These are phyloP conservation scores for Podila epigama DNA, from an alignment of 192 early-diverging fungal genomes.

Conservation along the genomic window DNA sequence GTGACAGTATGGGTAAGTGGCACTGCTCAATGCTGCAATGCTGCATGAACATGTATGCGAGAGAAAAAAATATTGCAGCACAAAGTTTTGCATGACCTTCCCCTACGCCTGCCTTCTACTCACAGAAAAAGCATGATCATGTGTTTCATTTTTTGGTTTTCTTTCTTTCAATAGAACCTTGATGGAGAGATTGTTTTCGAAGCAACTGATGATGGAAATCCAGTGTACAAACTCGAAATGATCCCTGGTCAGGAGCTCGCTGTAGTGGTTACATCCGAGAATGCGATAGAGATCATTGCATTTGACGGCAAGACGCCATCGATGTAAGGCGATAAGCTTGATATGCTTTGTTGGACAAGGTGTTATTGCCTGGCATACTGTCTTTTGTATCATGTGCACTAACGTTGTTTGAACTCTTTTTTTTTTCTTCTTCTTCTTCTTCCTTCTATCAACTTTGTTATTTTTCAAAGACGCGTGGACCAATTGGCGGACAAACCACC, in stretches of 20 bases:
- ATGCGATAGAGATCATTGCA: slow-evolving; percentile 6
- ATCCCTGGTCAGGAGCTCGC: slow-evolving; percentile 25
- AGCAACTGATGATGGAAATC: not conserved
- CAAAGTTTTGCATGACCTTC: too few relatives aligned
- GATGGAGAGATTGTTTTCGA: slow-evolving; percentile 20
- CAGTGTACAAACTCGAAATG: slow-evolving; percentile 9
- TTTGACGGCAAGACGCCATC: slow-evolving; percentile 11
- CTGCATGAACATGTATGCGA: too few relatives aligned
- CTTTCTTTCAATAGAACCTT: slow-evolving; percentile 13
- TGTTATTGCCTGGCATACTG: too few relatives aligned
- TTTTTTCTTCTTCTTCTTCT: not conserved
- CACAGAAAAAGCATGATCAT: too few relatives aligned
- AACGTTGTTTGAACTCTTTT: not conserved
- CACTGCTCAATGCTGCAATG: too few relatives aligned
- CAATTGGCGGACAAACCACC: slow-evolving; percentile 3
- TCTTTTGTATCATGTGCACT: too few relatives aligned
- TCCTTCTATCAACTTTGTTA: not conserved
- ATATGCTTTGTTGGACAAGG: not conserved
- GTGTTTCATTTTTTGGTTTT: not conserved
- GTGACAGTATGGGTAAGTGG: slow-evolving; percentile 27
- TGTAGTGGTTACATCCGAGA: not conserved
- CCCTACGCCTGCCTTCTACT: too few relatives aligned
- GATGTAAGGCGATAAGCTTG: slow-evolving; percentile 11
- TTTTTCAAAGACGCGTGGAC: slow-evolving; percentile 6
- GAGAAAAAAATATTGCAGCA: too few relatives aligned